Evolutionary conservation across 2,329 filamentous ascomycete genomes (phyloP).

Genomic region (Penicillium freii): DNA sequence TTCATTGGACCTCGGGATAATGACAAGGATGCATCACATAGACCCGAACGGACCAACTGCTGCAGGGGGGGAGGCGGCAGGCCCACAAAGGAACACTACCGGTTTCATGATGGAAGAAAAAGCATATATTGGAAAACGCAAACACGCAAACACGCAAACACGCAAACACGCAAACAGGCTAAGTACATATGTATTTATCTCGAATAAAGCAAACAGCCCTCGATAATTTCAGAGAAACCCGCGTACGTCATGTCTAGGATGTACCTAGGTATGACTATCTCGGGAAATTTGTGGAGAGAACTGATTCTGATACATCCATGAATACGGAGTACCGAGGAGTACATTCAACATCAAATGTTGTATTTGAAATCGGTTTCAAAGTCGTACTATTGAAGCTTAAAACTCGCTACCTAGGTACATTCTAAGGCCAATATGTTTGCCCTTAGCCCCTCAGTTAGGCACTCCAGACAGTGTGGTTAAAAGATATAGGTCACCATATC

Average conservation of each 20-base stretch:
- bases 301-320: not conserved
- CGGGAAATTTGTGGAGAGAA: not conserved
- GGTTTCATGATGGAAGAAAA: constrained; percentile 5
- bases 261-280: not conserved
- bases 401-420: not conserved
- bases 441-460: not conserved
- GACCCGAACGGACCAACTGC: constrained; percentile 2
- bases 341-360: not conserved
- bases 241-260: constrained; percentile 3
- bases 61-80: constrained; percentile 10
- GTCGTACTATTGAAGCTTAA: not conserved
- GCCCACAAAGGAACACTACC: constrained; percentile 5
- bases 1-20: not conserved
- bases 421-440: not conserved
- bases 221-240: not conserved
- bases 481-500: not conserved
- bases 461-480: not conserved
- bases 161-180: not conserved
- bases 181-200: not conserved
- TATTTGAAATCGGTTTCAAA: not conserved
- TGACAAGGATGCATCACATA: constrained; percentile 3
- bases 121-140: not conserved
- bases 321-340: not conserved
- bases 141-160: not conserved
- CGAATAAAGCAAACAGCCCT: not conserved